Evolutionary conservation across 2,329 filamentous ascomycete genomes (phyloP), one percentile per base, ranked within the genome.

Genomic region (Rhynchosporium secalis): DNA sequence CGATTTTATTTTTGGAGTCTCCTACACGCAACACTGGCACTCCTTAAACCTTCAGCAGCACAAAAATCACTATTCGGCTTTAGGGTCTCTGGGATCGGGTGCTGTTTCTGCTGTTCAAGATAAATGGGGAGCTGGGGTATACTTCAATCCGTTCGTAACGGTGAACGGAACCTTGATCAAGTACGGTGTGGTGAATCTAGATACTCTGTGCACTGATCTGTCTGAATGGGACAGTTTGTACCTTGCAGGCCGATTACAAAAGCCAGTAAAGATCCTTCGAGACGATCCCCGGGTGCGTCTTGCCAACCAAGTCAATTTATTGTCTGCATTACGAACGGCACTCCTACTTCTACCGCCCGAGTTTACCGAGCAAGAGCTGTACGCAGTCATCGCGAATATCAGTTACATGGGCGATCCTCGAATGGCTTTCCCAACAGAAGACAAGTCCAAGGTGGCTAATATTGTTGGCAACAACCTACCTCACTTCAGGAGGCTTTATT

Each of bases 121-220:
- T 72, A 84, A 81, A 66, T 91, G 90, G 79, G 95, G 95, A 47
- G 95, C 95, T 0, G 96, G 95, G 6, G 92, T 97, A 45, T 99
- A 99, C 78, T 99, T 97, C 79, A 96, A 99, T 72, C 93, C 95
- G 0, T 97, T 94, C 74, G 86, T 99, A 55, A 94, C 90, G 2
- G 88, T 98, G 64, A 96, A 98, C 71, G 96, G 95, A 46, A 96
- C 92, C 65, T 82, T 98, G 72, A 95, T 99, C 76, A 99, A 99
- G 78, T 99, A 99, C 72, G 95, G 94, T 26, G 95, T 99, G 28
- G 96, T 97, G 48, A 96, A 96, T 72, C 84, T 98, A 68, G 88
- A 96, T 72, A 97, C 93, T 2, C 80, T 99, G 15, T 93, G 92
- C 71, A 83, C 82, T 47, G 95, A 99, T 74, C 83, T 99, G 29